Base-by-base conservation (phyloP, 768 basidiomycete species). In the Boletus fagicola region DNA sequence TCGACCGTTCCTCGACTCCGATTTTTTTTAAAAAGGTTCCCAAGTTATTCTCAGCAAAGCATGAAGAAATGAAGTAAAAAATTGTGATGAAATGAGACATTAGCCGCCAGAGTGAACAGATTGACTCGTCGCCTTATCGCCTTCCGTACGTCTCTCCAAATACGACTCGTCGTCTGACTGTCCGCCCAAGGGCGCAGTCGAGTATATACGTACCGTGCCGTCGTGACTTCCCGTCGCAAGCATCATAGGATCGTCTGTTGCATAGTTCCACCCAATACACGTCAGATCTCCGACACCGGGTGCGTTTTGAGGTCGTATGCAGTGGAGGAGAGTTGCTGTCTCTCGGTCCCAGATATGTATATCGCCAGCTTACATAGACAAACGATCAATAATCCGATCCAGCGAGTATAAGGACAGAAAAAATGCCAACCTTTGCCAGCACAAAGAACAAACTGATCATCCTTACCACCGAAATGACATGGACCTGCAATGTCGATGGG, bases 281-380 rank as follows among this genome's bases (percentile, higher is more conserved):
- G 91, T 92, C 57, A 92, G 66, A 65, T 91, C 89, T 26, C 86
- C 87, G 2, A 51, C 60, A 4, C 83, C 80, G 31, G 81, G 78
- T 12, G 62, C 26, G n/a, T 62, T 67, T 15, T 85, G 86, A 30
- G 84, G 80, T 15, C 80, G 83, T 62, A 93, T 79, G 60, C 85
- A 80, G 59, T 90, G 89, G 3, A 93, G 76, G 1, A 90, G 74
- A 9, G 83, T 78, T 6, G 82, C 91, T 12, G 87, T 87, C 72
- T 92, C 89, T 57, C 85, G 83, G 64, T 93, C 91, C 91, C 91
- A 93, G 13, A 92, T 88, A 65, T 90, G 86, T 15, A 93, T 86
- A 64, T 91, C 88, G 4, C 91, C 91, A 58, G 82, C 90, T 91
- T 57, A 36, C 22, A 46, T 44, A n/a, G 42, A 55, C n/a, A n/a